Base-by-base conservation (phyloP, 2,329 filamentous ascomycete genomes). In the Pseudogymnoascus sp. region DNA sequence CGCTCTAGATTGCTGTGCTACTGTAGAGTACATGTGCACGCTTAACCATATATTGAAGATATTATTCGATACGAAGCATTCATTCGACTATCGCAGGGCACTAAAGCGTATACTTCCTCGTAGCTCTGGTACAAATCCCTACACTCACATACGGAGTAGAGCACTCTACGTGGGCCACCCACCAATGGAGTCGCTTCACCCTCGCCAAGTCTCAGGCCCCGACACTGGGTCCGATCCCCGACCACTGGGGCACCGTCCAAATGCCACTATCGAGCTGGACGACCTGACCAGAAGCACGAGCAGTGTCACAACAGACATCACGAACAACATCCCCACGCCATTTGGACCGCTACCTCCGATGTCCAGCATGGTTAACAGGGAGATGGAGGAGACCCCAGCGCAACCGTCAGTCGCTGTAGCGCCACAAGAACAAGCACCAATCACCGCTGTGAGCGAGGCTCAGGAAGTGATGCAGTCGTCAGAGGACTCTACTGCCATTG, bases 241-340 rank as follows among this genome's bases (percentile, higher is more conserved):
- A 34, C 28, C 51, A 57, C 51, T 57, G 51, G 51, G 51, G 51
- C 51, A 57, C 3, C 28, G 28, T 57, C 16, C 51, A 57, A 57
- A 57, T 57, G 28, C 51, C 51, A 57, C 51, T 57, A 34, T 57
- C n/a, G 51, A 57, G 51, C 28, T 57, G 28, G 51, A 57, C 51
- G 51, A 57, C 51, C 51, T 57, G 51, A 57, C 51, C 51, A 57
- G 51, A 57, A 57, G 51, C 51, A 57, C 28, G 28, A 57, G 51
- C 51, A 57, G 51, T 57, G 51, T 57, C 51, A 57, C 51, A 57
- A 21, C 28, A 57, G 28, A 57, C 51, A 57, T 57, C 28, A 57
- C 16, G 11, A 57, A 34, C n/a, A 57, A 57, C 28, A 57, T 57
- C 28, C 28, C 51, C 7, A 57, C 51, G 51, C 51, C 51, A 7